Evolutionary conservation across 768 basidiomycete genomes (phyloP), one percentile per base, ranked within the genome.

Genomic region (Scleroderma bovista): DNA sequence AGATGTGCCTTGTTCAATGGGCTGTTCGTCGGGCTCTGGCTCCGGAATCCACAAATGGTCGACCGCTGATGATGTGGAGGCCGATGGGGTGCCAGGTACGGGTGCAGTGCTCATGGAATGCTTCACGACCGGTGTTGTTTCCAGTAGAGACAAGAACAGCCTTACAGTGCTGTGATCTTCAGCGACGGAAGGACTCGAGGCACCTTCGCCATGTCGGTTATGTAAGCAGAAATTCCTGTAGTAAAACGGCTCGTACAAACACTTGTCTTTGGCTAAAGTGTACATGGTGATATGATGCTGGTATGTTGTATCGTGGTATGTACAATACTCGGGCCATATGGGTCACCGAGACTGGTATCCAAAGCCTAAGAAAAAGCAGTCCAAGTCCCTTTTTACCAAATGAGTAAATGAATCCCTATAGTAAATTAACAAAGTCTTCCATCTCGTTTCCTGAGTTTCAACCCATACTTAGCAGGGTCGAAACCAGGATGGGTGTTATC

Each of bases 11-110:
- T 59, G 55, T 16, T 61, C 54, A 26, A 44, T 59, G 11, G 56
- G 29, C 22, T 56, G 46, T 3, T 60, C 52, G 32, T 6, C 47
- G 3, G 53, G 7, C 26, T 67, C 65, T 1, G 65, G 60, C 23
- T 59, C 60, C 47, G 65, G 65, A 52, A 67, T 67, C 65, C 66
- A 67, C 42, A 67, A 46, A 41, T 67, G 67, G 41, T 36, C 24
- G 32, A 2, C 44, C 38, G 39, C 31, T 31, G 52, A 36, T 31
- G 51, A 31, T 11, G 31, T n/a, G 24, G 24, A 23, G 16, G n/a
- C n/a, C 22, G 24, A 9, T 29, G 26, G 26, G 26, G 26, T n/a
- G 24, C 16, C 41, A n/a, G 24, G 24, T 6, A 43, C 3, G 24
- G 22, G 24, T 26, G 41, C n/a, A 6, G 41, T 26, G 26, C 24